Evolutionary conservation across 805 yeast species (phyloP).

Genomic region (Pichia heedii): DNA sequence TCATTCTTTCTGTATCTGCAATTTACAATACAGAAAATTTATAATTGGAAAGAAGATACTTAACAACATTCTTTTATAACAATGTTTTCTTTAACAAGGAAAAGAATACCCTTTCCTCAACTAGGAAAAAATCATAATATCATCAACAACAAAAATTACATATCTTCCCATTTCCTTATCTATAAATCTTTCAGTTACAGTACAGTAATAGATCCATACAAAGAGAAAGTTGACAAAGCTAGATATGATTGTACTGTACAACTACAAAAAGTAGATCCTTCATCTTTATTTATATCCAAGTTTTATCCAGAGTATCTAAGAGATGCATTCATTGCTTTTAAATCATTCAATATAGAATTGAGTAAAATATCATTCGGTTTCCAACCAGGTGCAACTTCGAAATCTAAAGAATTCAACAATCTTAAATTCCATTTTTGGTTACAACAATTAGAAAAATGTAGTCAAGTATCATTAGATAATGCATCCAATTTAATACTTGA

Average conservation of each 20-base stretch:
- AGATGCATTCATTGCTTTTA: constrained; percentile 53
- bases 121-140: too few relatives aligned
- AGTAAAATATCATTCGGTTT: constrained; percentile 21
- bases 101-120: too few relatives aligned
- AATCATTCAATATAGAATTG: constrained; percentile 59
- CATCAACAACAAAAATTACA: too few relatives aligned
- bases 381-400: constrained; percentile 26
- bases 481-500: constrained; percentile 24
- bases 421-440: constrained; percentile 71
- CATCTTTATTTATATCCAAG: constrained; percentile 56
- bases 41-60: too few relatives aligned
- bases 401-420: constrained; percentile 31
- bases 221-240: constrained; percentile 21
- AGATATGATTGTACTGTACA: constrained; percentile 37
- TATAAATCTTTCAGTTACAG: too few relatives aligned
- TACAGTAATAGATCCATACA: constrained; percentile 6
- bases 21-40: too few relatives aligned
- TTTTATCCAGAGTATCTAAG: constrained; percentile 60
- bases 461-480: constrained; percentile 19
- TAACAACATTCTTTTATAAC: too few relatives aligned
- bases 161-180: too few relatives aligned
- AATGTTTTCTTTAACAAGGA: too few relatives aligned
- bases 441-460: constrained; percentile 43
- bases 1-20: too few relatives aligned
- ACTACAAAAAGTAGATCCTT: constrained; percentile 45